Conservation (phyloP, 1,284 basidiomycete species). For the Retiboletus flavoniger region DNA sequence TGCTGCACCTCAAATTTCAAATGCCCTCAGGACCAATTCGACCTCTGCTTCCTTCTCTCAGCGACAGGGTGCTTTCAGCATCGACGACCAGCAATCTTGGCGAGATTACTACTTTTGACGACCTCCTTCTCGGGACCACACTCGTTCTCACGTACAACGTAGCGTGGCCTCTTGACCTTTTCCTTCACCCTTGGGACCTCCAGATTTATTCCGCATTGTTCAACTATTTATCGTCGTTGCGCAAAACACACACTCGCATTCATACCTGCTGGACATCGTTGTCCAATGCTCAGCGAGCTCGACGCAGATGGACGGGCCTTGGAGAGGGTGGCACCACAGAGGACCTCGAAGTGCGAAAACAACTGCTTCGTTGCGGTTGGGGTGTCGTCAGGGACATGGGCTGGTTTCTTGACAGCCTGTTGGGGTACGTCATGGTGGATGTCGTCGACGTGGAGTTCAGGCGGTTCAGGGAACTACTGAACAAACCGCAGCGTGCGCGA, state of each 20-base stretch:
- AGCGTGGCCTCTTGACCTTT: conserved; percentile 86
- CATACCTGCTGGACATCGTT: conserved; percentile 81
- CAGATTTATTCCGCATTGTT: conserved; percentile 76
- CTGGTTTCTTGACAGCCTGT: conserved; percentile 84
- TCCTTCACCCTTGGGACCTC: conserved; percentile 76
- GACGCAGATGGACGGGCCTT: conserved; percentile 81
- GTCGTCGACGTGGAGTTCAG: conserved; percentile 84
- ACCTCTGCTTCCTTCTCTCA: conserved; percentile 71
- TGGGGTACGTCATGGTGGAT: conserved; percentile 86
- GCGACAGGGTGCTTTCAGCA: conserved; percentile 35
- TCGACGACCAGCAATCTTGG: conserved; percentile 33
- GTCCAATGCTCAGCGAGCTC: conserved; percentile 77
- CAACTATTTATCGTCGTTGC: conserved; percentile 78
- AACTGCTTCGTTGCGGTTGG: conserved; percentile 78
- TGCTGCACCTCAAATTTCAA: conserved; percentile 69
- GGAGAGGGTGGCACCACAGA: conserved; percentile 80
- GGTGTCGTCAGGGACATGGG: conserved; percentile 83
- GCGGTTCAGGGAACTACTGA: conserved; percentile 60
- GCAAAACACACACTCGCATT: conserved; percentile 78
- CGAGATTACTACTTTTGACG: conserved; percentile 60
- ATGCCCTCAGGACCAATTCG: conserved; percentile 78
- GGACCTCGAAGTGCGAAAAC: conserved; percentile 61
- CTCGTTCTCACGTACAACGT: conserved; percentile 68
- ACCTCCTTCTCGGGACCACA: conserved; percentile 77
- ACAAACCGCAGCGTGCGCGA: conserved; percentile 31